Percentiles rank a stretch among this genome's conserved stretches.
Conservation (phyloP, 495 filamentous ascomycete genomes). For the Annulohypoxylon stygium region DNA sequence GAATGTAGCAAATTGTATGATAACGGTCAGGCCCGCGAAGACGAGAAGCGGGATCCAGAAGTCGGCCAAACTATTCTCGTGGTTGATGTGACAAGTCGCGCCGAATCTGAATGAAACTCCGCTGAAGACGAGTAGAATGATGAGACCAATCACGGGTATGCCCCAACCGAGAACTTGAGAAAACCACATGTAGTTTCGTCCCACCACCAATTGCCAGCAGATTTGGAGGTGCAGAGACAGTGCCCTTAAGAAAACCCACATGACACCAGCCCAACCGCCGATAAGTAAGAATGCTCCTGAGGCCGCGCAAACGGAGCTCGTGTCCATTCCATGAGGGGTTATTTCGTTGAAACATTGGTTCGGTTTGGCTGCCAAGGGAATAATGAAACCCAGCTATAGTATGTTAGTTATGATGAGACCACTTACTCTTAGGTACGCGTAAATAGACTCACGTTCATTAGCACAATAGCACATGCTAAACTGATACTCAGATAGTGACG, state of each 20-base stretch:
- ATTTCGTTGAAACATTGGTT: slow-evolving; percentile 89
- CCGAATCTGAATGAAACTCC: slow-evolving; percentile 96
- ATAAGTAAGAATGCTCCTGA: slow-evolving; percentile 87
- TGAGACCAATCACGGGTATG: slow-evolving; percentile 78
- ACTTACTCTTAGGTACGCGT: neutral
- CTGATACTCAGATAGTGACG: slow-evolving; percentile 94
- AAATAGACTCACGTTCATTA: slow-evolving; percentile 77
- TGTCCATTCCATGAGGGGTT: slow-evolving; percentile 93
- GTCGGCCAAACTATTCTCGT: slow-evolving; percentile 78
- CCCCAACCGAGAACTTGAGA: slow-evolving; percentile 86
- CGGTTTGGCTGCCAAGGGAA: slow-evolving; percentile 85
- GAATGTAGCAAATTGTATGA: slow-evolving; percentile 88
- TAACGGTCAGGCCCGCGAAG: slow-evolving; percentile 79
- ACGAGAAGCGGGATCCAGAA: slow-evolving; percentile 93
- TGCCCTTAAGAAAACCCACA: slow-evolving; percentile 93
- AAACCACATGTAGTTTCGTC: slow-evolving; percentile 89
- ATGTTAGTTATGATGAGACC: slow-evolving; percentile 18
- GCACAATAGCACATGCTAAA: slow-evolving; percentile 76
- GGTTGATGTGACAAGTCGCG: slow-evolving; percentile 91
- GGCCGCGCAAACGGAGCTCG: slow-evolving; percentile 82
- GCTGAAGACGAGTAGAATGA: slow-evolving; percentile 82
- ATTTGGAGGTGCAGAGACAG: slow-evolving; percentile 96
- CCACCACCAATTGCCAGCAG: slow-evolving; percentile 94
- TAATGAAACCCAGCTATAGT: slow-evolving; percentile 79
- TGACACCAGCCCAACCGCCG: slow-evolving; percentile 83